Percentiles rank a stretch among this genome's conserved stretches.
phyloP scores from a whole-genome alignment of 2,329 filamentous ascomycete species.

The Fusarium buxicola region DNA sequence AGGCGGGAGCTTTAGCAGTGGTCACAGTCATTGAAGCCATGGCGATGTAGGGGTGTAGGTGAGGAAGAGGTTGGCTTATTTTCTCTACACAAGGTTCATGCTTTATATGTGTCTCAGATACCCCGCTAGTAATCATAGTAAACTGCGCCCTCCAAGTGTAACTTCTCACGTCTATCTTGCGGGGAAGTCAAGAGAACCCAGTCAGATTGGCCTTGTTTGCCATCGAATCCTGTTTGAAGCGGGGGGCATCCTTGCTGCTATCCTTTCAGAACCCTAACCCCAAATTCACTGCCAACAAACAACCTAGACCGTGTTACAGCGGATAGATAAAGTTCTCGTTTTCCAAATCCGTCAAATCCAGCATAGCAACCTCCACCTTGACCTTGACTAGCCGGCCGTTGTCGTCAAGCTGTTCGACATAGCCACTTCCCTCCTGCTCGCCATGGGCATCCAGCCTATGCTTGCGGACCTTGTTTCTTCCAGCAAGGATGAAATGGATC shows the following conservation, averaged over 20 bases:
- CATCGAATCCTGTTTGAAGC: background rate
- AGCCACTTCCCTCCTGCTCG: constrained; percentile 39
- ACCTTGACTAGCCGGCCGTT: constrained; percentile 44
- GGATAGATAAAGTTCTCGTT: constrained; percentile 54
- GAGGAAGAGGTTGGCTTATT: background rate
- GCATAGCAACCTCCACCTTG: constrained; percentile 51
- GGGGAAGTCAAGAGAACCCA: background rate
- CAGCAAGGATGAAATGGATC: constrained; percentile 48
- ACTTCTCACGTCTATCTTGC: background rate
- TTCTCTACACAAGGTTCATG: background rate
- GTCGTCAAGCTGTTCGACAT: constrained; percentile 46
- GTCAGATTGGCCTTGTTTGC: background rate
- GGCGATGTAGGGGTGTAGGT: background rate
- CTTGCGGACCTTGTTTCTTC: constrained; percentile 48
- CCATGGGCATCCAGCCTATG: constrained; percentile 33
- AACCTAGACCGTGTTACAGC: too few species aligned
- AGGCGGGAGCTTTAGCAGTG: background rate
- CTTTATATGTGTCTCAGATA: background rate
- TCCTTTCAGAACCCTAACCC: too few species aligned
- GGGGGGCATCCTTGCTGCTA: too few species aligned
- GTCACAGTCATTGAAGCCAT: constrained; percentile 25
- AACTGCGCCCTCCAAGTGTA: constrained; percentile 31
- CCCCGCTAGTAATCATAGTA: background rate
- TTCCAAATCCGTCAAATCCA: constrained; percentile 55
- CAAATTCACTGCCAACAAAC: too few species aligned